Evolutionary conservation across 2,329 filamentous ascomycete genomes (phyloP), one percentile per base, ranked within the genome.

Genomic region (Dothiorella sarmentorum): DNA sequence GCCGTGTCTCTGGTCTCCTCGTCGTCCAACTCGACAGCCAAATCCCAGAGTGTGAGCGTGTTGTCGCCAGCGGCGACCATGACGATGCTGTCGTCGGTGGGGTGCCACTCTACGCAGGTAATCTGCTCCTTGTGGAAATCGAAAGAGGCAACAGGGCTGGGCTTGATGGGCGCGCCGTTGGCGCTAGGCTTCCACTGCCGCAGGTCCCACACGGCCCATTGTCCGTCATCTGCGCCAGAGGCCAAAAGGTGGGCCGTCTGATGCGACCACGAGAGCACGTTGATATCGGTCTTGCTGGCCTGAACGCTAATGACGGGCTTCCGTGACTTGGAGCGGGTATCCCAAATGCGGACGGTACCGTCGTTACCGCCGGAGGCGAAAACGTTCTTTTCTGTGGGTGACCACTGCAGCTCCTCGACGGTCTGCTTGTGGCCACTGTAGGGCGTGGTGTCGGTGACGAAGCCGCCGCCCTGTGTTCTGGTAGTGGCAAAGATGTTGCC

Each of bases 331-430:
- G 89, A 92, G 55, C 94, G 86, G 18, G 94, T 85, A 70, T 99
- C 94, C 92, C 94, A 99, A 61, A 99, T 86, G 72, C 94, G 93
- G 63, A 99, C 87, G 9, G 90, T 96, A 67, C 94, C 93, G 75
- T 99, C 94, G 71, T 88, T 91, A 59, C 91, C 95, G 3, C 90
- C 92, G 0, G 93, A 97, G 0, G 94, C 89, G 69, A 99, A 99
- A 26, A 97, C 94, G 61, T 91, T 92, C 63, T 86, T 86, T 77
- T 99, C 94, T 17, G 87, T 90, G 0, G 94, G 94, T 53, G 90
- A 96, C 94, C 94, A 99, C 75, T 97, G 93, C 24, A 99, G 80
- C 71, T 99, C 94, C 78, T 99, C 94, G 15, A 99, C 86, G 53
- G 89, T 93, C 69, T 86, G 85, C 7, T 82, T 83, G 78, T 99